Conservation (phyloP, 306 rosid genomes). For the Dicorynia guianensis region DNA sequence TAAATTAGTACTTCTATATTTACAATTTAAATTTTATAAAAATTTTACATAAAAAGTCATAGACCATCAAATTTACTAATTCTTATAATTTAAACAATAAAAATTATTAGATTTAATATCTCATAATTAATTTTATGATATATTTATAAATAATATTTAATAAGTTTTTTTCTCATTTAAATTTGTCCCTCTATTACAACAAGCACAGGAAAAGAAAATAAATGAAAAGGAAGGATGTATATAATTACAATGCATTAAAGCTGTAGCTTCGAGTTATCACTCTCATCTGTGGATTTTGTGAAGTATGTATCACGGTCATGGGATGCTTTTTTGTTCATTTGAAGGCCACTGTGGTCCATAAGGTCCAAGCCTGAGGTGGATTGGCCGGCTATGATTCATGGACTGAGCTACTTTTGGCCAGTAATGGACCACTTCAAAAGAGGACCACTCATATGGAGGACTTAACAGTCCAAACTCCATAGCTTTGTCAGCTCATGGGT, state of each 20-base stretch:
- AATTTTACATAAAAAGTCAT: too few species aligned
- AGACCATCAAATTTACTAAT: too few species aligned
- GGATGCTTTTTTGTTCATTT: constrained; percentile 39
- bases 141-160: too few species aligned
- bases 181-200: too few species aligned
- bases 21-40: too few species aligned
- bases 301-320: constrained; percentile 41
- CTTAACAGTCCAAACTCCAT: constrained; percentile 29
- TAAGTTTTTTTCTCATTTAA: too few species aligned
- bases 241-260: constrained; percentile 29
- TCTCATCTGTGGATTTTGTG: constrained; percentile 51
- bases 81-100: too few species aligned
- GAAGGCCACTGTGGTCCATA: constrained; percentile 47
- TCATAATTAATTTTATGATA: too few species aligned
- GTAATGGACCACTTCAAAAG: constrained; percentile 48
- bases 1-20: too few species aligned
- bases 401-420: constrained; percentile 45
- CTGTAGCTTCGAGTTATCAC: constrained; percentile 52
- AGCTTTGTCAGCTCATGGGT: constrained; percentile 39
- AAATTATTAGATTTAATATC: too few species aligned
- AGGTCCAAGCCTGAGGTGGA: constrained; percentile 37
- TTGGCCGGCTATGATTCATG: constrained; percentile 53
- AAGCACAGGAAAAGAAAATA: constrained; percentile 6
- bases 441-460: constrained; percentile 58
- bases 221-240: constrained; percentile 24